A percentile compares a stretch with the other conserved stretches of the same genome.
Conservation (phyloP, 345 rosid species). For the Lepidium didymum region DNA sequence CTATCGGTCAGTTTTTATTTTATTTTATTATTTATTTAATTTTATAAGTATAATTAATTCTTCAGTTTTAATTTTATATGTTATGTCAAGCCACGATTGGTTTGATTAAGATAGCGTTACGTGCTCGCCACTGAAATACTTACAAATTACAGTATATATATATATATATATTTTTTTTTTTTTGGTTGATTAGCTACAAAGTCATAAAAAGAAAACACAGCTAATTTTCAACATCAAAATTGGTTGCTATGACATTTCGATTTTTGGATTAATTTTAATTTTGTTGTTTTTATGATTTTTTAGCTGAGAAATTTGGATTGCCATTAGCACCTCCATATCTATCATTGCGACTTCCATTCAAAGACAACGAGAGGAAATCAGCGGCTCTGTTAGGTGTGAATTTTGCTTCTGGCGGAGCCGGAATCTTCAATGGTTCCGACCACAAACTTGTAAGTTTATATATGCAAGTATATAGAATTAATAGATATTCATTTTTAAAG, state of each 20-base stretch:
- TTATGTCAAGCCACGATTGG: constrained; percentile 10
- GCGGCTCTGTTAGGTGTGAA: constrained; percentile 41
- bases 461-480: not conserved
- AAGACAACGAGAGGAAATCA: not conserved
- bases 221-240: too few relatives aligned
- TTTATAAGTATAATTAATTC: not conserved
- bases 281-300: not conserved
- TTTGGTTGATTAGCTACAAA: too few relatives aligned
- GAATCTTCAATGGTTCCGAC: constrained; percentile 53
- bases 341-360: constrained; percentile 14
- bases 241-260: not conserved
- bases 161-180: too few relatives aligned
- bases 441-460: constrained; percentile 35
- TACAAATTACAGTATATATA: too few relatives aligned
- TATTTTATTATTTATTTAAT: not conserved
- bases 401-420: constrained; percentile 65
- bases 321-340: constrained; percentile 59
- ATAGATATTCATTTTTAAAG: not conserved
- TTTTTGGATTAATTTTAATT: not conserved
- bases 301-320: constrained; percentile 60
- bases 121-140: not conserved
- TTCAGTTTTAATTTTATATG: not conserved
- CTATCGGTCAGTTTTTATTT: constrained; percentile 28
- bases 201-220: too few relatives aligned
- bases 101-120: constrained; percentile 9